Evolutionary conservation across 2,329 filamentous ascomycete genomes (phyloP), one percentile per base, ranked within the genome.

Genomic region (Xylariaceae sp.): DNA sequence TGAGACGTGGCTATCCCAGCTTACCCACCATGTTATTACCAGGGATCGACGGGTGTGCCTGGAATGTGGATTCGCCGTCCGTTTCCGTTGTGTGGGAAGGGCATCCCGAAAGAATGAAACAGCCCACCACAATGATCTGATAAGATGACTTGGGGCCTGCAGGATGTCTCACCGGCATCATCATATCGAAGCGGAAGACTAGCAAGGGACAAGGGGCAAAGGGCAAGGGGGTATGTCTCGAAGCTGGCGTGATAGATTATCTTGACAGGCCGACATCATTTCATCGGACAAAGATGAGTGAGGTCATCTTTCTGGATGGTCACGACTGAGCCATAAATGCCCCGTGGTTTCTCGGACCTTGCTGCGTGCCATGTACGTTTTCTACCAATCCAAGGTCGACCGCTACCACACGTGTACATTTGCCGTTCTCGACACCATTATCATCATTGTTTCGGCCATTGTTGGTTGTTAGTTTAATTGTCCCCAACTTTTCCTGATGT

Each of bases 191-290:
- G 43, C 51, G 35, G 51, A 60, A 59, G 60, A 57, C 50, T 49
- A 58, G 60, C 61, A 54, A 59, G 58, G 57, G 55, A 53, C 51
- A 46, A 19, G 19, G 19, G 19, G 19, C 19, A 19, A 19, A 19
- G 19, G 19, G 19, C 19, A 19, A 55, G 60, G 58, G 58, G 56
- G 54, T 50, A 46, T 61, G 61, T 62, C 59, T 58, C 57, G 58
- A 52, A 51, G 47, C 49, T 55, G 56, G 55, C 50, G 60, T 56
- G 58, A 61, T 61, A 56, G 59, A 60, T 57, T 54, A 57, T 56
- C 44, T 53, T 51, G 48, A 53, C 44, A 49, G 44, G 51, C 54
- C 62, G 51, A 54, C 45, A 57, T 50, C 43, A 54, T 58, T 49
- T 49, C 50, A 53, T 47, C 32, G 41, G 48, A 29, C 47, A 45